phyloP scores from a whole-genome alignment of 1,284 basidiomycete genomes.

The Ganoderma boninense region DNA sequence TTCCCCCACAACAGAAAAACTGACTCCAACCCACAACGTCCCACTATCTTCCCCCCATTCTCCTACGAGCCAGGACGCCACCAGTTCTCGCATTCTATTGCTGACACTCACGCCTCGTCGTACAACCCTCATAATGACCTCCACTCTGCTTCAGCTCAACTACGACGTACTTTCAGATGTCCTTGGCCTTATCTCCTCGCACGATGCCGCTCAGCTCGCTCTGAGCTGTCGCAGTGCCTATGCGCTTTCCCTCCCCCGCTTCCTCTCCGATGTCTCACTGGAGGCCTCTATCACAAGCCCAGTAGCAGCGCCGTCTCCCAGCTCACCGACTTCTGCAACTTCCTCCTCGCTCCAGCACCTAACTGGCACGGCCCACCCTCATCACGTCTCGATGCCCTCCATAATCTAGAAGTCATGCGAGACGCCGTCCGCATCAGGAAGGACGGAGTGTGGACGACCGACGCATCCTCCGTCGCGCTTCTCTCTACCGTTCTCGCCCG shows the following conservation, averaged over 20 bases:
- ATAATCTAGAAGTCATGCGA: slow-evolving; percentile 29
- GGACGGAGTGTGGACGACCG: slow-evolving; percentile 24
- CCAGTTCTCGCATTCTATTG: background rate
- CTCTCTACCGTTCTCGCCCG: slow-evolving; percentile 26
- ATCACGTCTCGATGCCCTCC: slow-evolving; percentile 24
- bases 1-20: slow-evolving; percentile 12
- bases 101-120: background rate
- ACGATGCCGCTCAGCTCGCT: slow-evolving; percentile 28
- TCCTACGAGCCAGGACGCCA: background rate
- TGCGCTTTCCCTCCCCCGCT: slow-evolving; percentile 27
- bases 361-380: slow-evolving; percentile 27
- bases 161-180: slow-evolving; percentile 32
- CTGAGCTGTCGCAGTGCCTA: slow-evolving; percentile 29
- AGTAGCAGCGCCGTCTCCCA: slow-evolving; percentile 29
- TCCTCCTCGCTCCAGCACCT: slow-evolving; percentile 27
- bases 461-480: slow-evolving; percentile 21
- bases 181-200: slow-evolving; percentile 24
- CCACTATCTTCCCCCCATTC: slow-evolving; percentile 7
- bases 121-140: slow-evolving; percentile 17
- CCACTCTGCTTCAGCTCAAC: slow-evolving; percentile 30
- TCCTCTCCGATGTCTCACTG: slow-evolving; percentile 28
- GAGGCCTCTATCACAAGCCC: slow-evolving; percentile 32
- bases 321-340: slow-evolving; percentile 32
- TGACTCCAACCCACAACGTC: slow-evolving; percentile 12
- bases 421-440: slow-evolving; percentile 30